These are phyloP conservation scores for Ascochyta clinopodiicola DNA, from an alignment of 2,329 filamentous ascomycete species.

Conservation along the genomic window DNA sequence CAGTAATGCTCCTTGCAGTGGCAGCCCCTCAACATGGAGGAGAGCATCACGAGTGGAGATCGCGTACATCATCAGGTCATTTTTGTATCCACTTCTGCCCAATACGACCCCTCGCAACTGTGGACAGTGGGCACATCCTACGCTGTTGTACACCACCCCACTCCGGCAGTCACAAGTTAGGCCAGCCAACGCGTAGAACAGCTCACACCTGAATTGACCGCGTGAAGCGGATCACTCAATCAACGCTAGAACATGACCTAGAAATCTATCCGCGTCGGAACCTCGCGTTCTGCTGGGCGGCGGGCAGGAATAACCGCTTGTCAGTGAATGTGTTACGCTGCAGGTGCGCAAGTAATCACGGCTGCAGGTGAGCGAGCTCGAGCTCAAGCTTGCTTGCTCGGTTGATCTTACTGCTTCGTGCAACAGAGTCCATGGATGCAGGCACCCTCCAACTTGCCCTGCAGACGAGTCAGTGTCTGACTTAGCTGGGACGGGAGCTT, in stretches of 20 bases:
- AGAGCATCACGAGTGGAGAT: constrained; percentile 6
- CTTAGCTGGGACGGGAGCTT: not conserved
- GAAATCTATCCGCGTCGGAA: constrained; percentile 25
- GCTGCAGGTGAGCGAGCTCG: constrained; percentile 26
- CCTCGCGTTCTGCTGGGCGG: constrained; percentile 33
- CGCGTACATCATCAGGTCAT: constrained; percentile 7
- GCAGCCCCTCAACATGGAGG: not conserved
- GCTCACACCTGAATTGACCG: constrained; percentile 22
- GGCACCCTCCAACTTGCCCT: constrained; percentile 25
- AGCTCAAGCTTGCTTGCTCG: constrained; percentile 4
- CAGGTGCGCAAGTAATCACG: constrained; percentile 36
- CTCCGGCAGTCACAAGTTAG: constrained; percentile 21
- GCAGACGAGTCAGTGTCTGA: constrained; percentile 19
- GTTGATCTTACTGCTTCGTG: constrained; percentile 4
- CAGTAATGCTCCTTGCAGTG: not conserved
- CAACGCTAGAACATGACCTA: constrained; percentile 27
- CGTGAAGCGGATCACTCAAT: constrained; percentile 20
- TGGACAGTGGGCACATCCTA: constrained; percentile 7
- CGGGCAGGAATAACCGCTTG: constrained; percentile 33
- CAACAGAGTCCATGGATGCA: constrained; percentile 24
- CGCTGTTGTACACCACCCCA: constrained; percentile 16
- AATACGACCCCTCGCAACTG: constrained; percentile 9
- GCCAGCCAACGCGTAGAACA: constrained; percentile 20
- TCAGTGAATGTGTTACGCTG: constrained; percentile 33
- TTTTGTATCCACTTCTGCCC: constrained; percentile 7